These are phyloP conservation scores for Blastobotrys apis DNA, from an alignment of 1,139 yeast species.

Conservation along the genomic window DNA sequence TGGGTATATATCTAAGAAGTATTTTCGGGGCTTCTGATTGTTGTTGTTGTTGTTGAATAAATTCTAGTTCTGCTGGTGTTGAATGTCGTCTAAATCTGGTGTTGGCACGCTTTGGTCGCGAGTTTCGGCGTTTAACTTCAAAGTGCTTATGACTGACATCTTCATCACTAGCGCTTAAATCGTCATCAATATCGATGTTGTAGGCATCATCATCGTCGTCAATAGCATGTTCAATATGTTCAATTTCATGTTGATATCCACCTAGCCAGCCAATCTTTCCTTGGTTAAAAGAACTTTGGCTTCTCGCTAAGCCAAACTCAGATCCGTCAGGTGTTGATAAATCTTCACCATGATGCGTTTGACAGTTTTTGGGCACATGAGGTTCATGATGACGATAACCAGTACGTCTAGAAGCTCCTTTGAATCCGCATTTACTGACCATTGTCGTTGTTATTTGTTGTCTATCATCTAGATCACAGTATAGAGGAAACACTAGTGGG, in stretches of 20 bases:
- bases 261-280: too few species aligned
- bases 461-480: too few species aligned
- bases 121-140: neutral
- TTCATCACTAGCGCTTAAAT: neutral
- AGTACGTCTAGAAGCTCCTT: neutral
- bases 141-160: slow-evolving; percentile 11
- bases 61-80: slow-evolving; percentile 8
- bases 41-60: neutral
- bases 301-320: too few species aligned
- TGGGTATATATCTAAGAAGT: slow-evolving; percentile 3
- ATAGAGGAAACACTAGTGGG: too few species aligned
- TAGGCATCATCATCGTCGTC: neutral
- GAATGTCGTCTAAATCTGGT: slow-evolving; percentile 11
- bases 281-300: too few species aligned
- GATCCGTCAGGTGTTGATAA: too few species aligned
- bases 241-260: neutral
- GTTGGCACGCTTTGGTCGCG: slow-evolving; percentile 7
- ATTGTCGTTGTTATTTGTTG: neutral
- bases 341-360: too few species aligned
- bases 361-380: too few species aligned
- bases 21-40: neutral
- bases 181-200: neutral
- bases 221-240: slow-evolving; percentile 5
- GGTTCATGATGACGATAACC: slow-evolving; percentile 8
- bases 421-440: slow-evolving; percentile 3